Percentiles rank a stretch among this genome's conserved stretches.
phyloP scores from a whole-genome alignment of 2,329 filamentous ascomycete species.

The Amauroascus verrucosus region DNA sequence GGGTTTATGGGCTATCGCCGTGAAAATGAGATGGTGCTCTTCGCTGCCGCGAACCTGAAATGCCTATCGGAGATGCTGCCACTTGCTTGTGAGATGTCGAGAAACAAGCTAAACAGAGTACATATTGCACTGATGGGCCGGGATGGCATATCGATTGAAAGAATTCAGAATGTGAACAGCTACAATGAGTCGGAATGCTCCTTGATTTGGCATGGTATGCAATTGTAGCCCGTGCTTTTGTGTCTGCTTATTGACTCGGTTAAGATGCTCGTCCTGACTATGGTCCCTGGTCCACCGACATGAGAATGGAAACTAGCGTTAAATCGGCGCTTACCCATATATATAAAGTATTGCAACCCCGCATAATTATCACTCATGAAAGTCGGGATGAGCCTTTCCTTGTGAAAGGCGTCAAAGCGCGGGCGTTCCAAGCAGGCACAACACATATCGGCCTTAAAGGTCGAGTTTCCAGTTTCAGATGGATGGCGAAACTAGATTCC shows the following conservation, averaged over 20 bases:
- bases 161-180: slow-evolving; percentile 67
- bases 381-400: slow-evolving; percentile 60
- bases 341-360: slow-evolving; percentile 62
- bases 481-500: slow-evolving; percentile 70
- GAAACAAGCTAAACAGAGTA: slow-evolving; percentile 58
- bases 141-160: slow-evolving; percentile 56
- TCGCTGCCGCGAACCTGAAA: slow-evolving; percentile 63
- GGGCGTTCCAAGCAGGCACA: slow-evolving; percentile 43
- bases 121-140: slow-evolving; percentile 73
- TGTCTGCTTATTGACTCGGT: slow-evolving; percentile 27
- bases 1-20: slow-evolving; percentile 43
- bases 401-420: slow-evolving; percentile 47
- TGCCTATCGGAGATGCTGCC: slow-evolving; percentile 66
- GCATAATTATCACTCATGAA: slow-evolving; percentile 64
- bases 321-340: slow-evolving; percentile 61
- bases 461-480: slow-evolving; percentile 53
- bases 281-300: slow-evolving; percentile 56
- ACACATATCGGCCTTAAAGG: slow-evolving; percentile 66
- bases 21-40: slow-evolving; percentile 62
- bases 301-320: slow-evolving; percentile 56
- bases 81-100: slow-evolving; percentile 77
- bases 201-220: slow-evolving; percentile 48
- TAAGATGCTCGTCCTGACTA: slow-evolving; percentile 67
- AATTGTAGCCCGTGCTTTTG: slow-evolving; percentile 22
- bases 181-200: slow-evolving; percentile 58